A percentile compares a stretch with the other conserved stretches of the same genome.
phyloP scores from a whole-genome alignment of 306 rosid species.

The Carpinus fangiana region DNA sequence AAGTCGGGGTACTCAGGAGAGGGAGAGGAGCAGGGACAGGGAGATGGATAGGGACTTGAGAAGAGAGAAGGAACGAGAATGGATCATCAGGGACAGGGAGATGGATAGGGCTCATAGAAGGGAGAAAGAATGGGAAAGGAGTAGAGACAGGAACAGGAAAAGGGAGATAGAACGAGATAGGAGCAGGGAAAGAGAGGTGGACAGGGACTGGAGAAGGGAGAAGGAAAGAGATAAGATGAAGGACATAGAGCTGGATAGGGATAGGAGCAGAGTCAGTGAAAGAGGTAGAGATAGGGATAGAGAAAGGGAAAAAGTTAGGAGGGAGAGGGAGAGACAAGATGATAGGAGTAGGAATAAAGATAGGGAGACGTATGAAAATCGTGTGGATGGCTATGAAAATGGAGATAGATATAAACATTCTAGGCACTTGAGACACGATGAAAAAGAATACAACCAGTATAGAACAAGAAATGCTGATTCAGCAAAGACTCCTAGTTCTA shows the following conservation, averaged over 20 bases:
- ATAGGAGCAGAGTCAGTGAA: constrained; percentile 27
- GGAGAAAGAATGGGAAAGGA: constrained; percentile 56
- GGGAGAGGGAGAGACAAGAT: constrained; percentile 55
- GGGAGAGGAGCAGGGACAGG: constrained; percentile 48
- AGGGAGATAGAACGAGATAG: constrained; percentile 57
- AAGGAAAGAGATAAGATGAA: constrained; percentile 46
- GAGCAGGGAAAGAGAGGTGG: constrained; percentile 47
- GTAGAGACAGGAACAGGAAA: constrained; percentile 52
- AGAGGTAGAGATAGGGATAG: constrained; percentile 30
- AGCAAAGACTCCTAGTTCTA: constrained; percentile 30
- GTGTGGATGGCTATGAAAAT: constrained; percentile 41
- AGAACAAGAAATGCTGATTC: constrained; percentile 37
- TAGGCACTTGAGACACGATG: constrained; percentile 56
- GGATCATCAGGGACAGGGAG: constrained; percentile 53
- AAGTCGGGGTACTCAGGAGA: constrained; percentile 40
- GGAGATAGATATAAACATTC: constrained; percentile 47
- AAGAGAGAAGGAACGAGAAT: constrained; percentile 43
- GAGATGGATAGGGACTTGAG: constrained; percentile 38
- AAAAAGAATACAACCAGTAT: constrained; percentile 40
- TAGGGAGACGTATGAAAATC: constrained; percentile 49
- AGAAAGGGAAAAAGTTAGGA: constrained; percentile 39
- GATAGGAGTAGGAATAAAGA: constrained; percentile 45
- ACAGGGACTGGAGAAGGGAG: constrained; percentile 53
- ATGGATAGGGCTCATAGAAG: constrained; percentile 30
- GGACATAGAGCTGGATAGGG: constrained; percentile 52